Conservation (phyloP, 176 grass and related monocot species). For the Oryza nivara region DNA sequence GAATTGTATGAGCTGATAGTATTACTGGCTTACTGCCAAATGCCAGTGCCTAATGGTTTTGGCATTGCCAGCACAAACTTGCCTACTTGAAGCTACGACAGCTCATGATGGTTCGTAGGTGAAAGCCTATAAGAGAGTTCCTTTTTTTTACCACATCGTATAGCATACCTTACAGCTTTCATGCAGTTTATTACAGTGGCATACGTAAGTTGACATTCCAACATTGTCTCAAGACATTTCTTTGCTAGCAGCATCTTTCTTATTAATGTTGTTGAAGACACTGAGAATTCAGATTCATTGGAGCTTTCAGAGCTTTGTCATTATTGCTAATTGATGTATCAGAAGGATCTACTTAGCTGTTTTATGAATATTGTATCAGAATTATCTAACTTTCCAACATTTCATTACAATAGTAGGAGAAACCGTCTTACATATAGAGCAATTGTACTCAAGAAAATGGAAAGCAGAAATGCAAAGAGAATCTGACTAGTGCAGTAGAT, state of each 20-base stretch:
- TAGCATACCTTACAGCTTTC: not conserved
- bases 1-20: constrained; percentile 32
- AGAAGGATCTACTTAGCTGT: not conserved
- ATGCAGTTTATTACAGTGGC: constrained; percentile 27
- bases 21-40: not conserved
- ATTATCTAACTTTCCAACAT: not conserved
- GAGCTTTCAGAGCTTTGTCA: not conserved
- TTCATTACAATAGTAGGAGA: not conserved
- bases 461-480: not conserved
- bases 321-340: not conserved
- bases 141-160: constrained; percentile 17
- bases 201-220: not conserved
- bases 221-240: not conserved
- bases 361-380: not conserved
- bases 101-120: constrained; percentile 8
- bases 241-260: not conserved
- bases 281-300: not conserved
- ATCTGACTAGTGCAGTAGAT: not conserved
- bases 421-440: not conserved
- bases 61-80: not conserved
- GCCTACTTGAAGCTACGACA: constrained; percentile 27
- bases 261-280: not conserved
- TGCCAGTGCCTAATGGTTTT: not conserved
- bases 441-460: not conserved
- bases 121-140: not conserved